Base-by-base conservation (phyloP, 2,329 filamentous ascomycete genomes). In the Arthroderma uncinatum region DNA sequence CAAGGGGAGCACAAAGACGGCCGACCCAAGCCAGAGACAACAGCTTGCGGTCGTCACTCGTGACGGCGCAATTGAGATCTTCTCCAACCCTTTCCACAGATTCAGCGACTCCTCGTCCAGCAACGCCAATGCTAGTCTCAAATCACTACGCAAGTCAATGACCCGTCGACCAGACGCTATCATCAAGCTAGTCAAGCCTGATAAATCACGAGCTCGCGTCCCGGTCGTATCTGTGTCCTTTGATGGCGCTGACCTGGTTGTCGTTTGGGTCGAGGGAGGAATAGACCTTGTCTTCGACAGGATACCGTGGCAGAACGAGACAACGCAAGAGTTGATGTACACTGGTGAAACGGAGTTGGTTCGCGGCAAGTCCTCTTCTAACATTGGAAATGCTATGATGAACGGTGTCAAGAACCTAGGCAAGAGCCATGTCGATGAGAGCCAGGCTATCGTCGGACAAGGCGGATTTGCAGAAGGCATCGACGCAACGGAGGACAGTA, bases 341-440 rank as follows among this genome's bases (percentile, higher is more conserved):
- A 71, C 66, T 3, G 77, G 76, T 19, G 62, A 67, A 8, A 75
- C 73, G 60, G 73, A 74, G 47, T 68, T 79, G n/a, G 64, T 69
- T 14, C 73, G 72, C 59, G 69, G 65, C 50, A 78, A 74, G 62
- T 70, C 70, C 6, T 68, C 70, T 52, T 73, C 72, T 21, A 70
- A 70, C 10, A 64, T 78, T 42, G 68, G 69, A 55, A 74, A 76
- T 2, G 77, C 74, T 16, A 74, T 76, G 56, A 75, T 78, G 57
- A 83, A 81, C 64, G 78, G 79, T 25, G 69, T 75, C 23, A 79
- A 78, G 63, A 72, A 76, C 60, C 66, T 74, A 53, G 75, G 74
- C 44, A 76, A 78, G 62, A 74, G 72, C 58, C 75, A 77, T 40
- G 76, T 84, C 34, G 78, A 84, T 65, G 82, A 85, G 61, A 77